phyloP scores from a whole-genome alignment of 2,329 filamentous ascomycete species.

The Blumeria graminis region DNA sequence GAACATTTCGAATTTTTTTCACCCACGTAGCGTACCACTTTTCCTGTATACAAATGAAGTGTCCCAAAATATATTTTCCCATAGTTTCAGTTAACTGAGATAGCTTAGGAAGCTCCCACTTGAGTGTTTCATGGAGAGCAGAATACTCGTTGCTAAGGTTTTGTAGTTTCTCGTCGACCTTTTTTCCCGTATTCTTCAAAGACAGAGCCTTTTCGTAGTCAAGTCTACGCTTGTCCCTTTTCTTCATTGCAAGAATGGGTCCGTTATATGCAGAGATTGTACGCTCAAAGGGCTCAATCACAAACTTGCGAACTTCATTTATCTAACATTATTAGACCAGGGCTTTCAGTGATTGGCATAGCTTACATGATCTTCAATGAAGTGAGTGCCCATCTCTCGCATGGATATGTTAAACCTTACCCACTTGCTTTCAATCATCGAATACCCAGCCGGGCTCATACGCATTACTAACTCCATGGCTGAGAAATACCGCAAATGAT shows the following conservation, averaged over 20 bases:
- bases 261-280: conserved; percentile 62
- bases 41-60: conserved; percentile 64
- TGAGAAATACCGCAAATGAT: conserved; percentile 56
- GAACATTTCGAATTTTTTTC: conserved; percentile 53
- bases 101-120: conserved; percentile 71
- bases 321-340: conserved; percentile 18
- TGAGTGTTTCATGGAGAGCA: conserved; percentile 65
- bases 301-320: conserved; percentile 48
- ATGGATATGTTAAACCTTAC: conserved; percentile 72
- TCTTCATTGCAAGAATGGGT: conserved; percentile 74
- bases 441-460: conserved; percentile 49
- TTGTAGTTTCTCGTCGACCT: conserved; percentile 60
- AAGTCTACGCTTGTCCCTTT: conserved; percentile 74
- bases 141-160: conserved; percentile 76
- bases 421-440: conserved; percentile 86
- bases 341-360: conserved; percentile 3
- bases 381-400: conserved; percentile 61
- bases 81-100: conserved; percentile 61
- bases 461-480: conserved; percentile 68
- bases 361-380: conserved; percentile 57
- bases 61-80: conserved; percentile 59
- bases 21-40: conserved; percentile 68
- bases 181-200: conserved; percentile 58
- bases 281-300: conserved; percentile 62
- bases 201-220: conserved; percentile 69